Evolutionary conservation across 148 eudicot genomes (phyloP).

Genomic region (Cornus florida): DNA sequence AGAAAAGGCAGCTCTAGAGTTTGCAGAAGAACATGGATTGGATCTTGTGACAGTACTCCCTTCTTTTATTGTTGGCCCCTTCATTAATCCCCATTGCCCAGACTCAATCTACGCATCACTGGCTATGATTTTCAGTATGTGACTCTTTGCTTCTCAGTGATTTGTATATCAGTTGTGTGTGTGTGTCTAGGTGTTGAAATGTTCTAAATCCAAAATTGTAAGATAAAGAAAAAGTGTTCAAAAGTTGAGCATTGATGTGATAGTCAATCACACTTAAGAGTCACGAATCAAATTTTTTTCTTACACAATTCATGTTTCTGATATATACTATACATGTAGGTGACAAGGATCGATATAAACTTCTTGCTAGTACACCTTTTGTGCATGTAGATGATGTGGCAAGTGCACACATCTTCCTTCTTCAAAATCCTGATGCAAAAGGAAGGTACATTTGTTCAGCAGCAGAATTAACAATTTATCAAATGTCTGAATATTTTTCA

Average conservation of each 20-base stretch:
- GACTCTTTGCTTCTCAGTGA: too few relatives aligned
- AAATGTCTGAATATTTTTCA: slow-evolving; percentile 26
- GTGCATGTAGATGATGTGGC: slow-evolving; percentile 52
- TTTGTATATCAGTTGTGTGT: too few relatives aligned
- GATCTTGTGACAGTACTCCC: slow-evolving; percentile 38
- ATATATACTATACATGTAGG: neutral
- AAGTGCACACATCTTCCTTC: slow-evolving; percentile 40
- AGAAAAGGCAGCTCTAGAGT: slow-evolving; percentile 41
- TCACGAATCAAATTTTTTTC: too few relatives aligned
- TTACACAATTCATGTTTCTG: too few relatives aligned
- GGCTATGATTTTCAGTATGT: slow-evolving; percentile 31
- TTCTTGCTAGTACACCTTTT: neutral
- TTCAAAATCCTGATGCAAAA: slow-evolving; percentile 37
- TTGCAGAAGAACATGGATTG: slow-evolving; percentile 33
- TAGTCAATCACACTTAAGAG: too few relatives aligned
- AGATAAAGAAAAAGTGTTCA: too few relatives aligned
- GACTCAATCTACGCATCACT: slow-evolving; percentile 25
- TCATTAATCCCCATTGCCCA: slow-evolving; percentile 30
- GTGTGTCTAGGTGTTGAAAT: too few relatives aligned
- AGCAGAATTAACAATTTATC: slow-evolving; percentile 9
- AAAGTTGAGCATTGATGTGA: too few relatives aligned
- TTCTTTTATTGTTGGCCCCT: slow-evolving; percentile 33
- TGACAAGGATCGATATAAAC: neutral
- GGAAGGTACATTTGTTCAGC: slow-evolving; percentile 44
- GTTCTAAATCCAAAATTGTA: too few relatives aligned